Percentiles rank a stretch among this genome's conserved stretches.
Evolutionary conservation across 768 basidiomycete genomes (phyloP).

Genomic region (Psilocybe azurescens): DNA sequence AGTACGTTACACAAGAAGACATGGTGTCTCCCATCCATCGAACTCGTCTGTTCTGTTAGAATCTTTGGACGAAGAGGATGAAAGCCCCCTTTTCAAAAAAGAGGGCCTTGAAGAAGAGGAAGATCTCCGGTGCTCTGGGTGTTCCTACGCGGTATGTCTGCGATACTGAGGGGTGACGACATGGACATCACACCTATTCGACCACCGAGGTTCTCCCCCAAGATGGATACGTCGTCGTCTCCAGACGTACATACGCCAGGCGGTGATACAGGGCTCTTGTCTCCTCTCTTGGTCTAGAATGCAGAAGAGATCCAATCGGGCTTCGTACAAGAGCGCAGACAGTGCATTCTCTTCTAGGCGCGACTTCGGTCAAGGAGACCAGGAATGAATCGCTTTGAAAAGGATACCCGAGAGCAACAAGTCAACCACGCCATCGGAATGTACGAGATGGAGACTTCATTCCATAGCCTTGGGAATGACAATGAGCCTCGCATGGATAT

Average conservation of each 20-base stretch:
- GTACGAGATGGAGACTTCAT: neutral
- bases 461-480: neutral
- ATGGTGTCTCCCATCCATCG: conserved; percentile 27
- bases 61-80: conserved; percentile 29
- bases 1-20: conserved; percentile 28
- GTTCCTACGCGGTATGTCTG: conserved; percentile 15
- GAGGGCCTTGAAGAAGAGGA: conserved; percentile 28
- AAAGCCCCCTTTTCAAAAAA: conserved; percentile 23
- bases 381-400: neutral
- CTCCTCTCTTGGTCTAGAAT: neutral
- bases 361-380: neutral
- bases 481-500: neutral
- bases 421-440: neutral
- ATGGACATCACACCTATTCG: conserved; percentile 6
- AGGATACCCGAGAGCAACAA: neutral
- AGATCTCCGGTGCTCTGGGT: conserved; percentile 13
- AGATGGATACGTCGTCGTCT: neutral
- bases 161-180: neutral
- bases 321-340: neutral
- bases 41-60: conserved; percentile 27
- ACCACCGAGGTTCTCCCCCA: conserved; percentile 2
- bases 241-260: neutral
- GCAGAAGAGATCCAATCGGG: neutral
- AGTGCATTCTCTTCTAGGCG: neutral
- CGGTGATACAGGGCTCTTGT: neutral